Base-by-base conservation (phyloP, 2,329 filamentous ascomycete species). In the Fusarium sororula region DNA sequence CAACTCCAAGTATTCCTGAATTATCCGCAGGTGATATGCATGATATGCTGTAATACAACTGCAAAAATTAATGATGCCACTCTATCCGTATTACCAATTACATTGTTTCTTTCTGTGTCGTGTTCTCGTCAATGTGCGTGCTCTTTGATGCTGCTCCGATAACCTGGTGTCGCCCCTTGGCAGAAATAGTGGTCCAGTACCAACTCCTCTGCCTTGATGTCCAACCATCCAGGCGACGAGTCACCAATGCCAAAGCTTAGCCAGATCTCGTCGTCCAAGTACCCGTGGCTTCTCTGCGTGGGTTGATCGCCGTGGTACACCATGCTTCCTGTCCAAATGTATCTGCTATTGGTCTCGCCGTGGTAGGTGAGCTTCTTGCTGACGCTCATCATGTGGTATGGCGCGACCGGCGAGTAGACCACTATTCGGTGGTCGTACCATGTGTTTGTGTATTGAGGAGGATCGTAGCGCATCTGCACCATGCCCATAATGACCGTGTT, bases 381-480 rank as follows among this genome's bases (percentile, higher is more conserved):
- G 28, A 75, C 61, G 44, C 74, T 76, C 68, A 76, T 66, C 74
- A 76, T 75, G 9, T 66, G 64, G 44, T 54, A 76, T 9, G 74
- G 74, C 24, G 74, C 53, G 22, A 66, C 45, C 4, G 74, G 62
- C n/a, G 68, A 64, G 58, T 76, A 76, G 42, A 76, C 72, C 7
- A 73, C 72, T 14, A 76, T 76, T 24, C 72, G 74, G 37, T 75
- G 74, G 42, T 76, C 74, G 41, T 76, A 76, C 74, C 74, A 76
- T 9, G 74, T 76, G 35, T 70, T 73, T 53, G 65, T 70, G 38
- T 71, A 75, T 50, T 60, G 62, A 7, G 74, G 74, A 8, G 64
- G 74, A 45, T 76, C 74, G 51, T 76, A 76, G 28, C 74, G 74
- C 59, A 70, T 76, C 68, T 76, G 74, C n/a, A 76, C 72, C 74